Evolutionary conservation across 1,139 yeast genomes (phyloP), one percentile per base, ranked within the genome.

Genomic region (Zhuliangozyma blackwelliae): DNA sequence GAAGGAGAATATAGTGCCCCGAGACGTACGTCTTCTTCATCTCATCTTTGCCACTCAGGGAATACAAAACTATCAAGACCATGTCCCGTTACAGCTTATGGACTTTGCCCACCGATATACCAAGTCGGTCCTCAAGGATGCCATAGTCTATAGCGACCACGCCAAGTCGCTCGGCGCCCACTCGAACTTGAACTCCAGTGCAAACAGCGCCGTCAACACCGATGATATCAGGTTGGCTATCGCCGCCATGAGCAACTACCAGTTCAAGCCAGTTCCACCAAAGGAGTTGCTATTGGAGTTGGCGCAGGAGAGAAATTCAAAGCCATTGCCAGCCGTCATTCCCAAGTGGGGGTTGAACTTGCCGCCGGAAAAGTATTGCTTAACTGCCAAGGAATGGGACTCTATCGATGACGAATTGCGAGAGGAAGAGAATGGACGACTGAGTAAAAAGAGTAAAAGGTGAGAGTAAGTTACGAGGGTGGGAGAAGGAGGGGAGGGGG

Each of bases 341-440:
- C 94, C 95, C 22, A 79, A 84, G 39, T 90, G 92, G 83, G 98
- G 98, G 19, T 72, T 92, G 39, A 77, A 97, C 45, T 69, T 94
- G 39, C 99, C 99, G 4, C 98, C 98, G 8, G 98, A 92, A 65
- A 92, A 90, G 74, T 90, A 89, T 64, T 92, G 97, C 61, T 65
- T 92, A 39, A 89, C 96, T 0, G 89, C 88, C 2, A 75, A 76
- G 46, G 92, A 86, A 48, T 82, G 89, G 82, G 81, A 77, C 36
- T 57, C 48, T 35, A 47, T 65, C 37, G 65, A 59, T 29, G 70
- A 65, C 19, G 72, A 65, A 35, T 54, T 55, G 6, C 60, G 53
- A 23, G 65, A 58, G 28, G 56, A 50, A 23, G 54, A 47, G 11
- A 7, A 7, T 9, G 23, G 23, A 3, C 27, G 7, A 39, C 13